Percentiles rank a stretch among this genome's conserved stretches.
Conservation (phyloP, 2,329 filamentous ascomycete genomes). For the Westerdykella sp. region DNA sequence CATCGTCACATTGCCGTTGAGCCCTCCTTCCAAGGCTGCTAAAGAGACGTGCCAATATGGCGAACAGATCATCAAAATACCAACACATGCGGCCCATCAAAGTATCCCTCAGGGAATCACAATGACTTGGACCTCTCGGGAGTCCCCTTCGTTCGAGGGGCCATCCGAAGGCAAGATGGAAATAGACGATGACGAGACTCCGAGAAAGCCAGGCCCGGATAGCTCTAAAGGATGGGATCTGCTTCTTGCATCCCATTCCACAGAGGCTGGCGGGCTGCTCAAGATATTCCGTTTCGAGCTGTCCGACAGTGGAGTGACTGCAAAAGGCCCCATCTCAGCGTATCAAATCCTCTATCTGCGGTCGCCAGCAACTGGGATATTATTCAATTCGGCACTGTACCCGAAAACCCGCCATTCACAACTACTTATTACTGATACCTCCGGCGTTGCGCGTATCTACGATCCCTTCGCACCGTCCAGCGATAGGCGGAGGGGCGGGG, state of each 20-base stretch:
- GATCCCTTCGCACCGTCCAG: conserved; percentile 43
- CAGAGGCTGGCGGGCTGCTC: conserved; percentile 36
- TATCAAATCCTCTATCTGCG: conserved; percentile 45
- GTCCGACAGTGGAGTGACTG: conserved; percentile 29
- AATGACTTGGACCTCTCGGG: conserved; percentile 46
- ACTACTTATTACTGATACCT: conserved; percentile 50
- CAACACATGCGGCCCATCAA: conserved; percentile 44
- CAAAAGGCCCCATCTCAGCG: conserved; percentile 37
- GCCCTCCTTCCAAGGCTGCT: conserved; percentile 43
- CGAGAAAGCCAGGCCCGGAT: conserved; percentile 21
- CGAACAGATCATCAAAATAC: conserved; percentile 46
- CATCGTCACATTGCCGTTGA: conserved; percentile 50
- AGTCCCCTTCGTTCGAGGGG: conserved; percentile 13
- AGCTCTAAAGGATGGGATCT: conserved; percentile 30
- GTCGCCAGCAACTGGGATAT: conserved; percentile 45
- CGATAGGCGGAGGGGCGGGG: conserved; percentile 16
- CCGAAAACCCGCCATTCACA: conserved; percentile 50
- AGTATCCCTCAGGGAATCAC: conserved; percentile 47
- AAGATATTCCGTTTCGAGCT: conserved; percentile 39
- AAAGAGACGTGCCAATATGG: conserved; percentile 32
- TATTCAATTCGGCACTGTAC: conserved; percentile 50
- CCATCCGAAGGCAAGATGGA: conserved; percentile 31
- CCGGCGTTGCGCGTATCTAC: conserved; percentile 53
- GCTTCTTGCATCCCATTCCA: conserved; percentile 38
- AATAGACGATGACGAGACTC: conserved; percentile 24